Conservation (phyloP, 345 rosid species). For the Trapa bicornis region DNA sequence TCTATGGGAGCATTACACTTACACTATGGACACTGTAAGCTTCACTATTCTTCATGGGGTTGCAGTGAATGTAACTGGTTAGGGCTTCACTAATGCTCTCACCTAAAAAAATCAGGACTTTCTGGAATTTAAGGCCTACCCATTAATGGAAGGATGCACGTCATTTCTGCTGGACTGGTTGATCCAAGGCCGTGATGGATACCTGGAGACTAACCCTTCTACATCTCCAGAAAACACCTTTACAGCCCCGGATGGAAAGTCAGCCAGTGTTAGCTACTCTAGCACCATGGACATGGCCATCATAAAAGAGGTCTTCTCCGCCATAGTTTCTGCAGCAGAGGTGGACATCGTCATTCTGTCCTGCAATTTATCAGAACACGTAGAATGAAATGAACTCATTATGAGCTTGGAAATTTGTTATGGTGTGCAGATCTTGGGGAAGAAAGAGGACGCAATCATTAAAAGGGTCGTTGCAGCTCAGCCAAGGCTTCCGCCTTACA, state of each 20-base stretch:
- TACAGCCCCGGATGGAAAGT: slow-evolving; percentile 61
- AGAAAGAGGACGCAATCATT: slow-evolving; percentile 39
- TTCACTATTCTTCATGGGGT: slow-evolving; percentile 2
- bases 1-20: slow-evolving; percentile 86
- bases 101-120: slow-evolving; percentile 42
- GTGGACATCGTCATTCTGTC: slow-evolving; percentile 18
- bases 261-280: slow-evolving; percentile 85
- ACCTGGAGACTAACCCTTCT: slow-evolving; percentile 83
- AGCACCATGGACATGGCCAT: slow-evolving; percentile 93
- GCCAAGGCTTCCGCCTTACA: slow-evolving; percentile 60
- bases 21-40: slow-evolving; percentile 73
- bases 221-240: slow-evolving; percentile 93
- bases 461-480: slow-evolving; percentile 47
- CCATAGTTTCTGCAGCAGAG: slow-evolving; percentile 68
- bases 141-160: slow-evolving; percentile 84
- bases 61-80: background rate
- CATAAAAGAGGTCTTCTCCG: slow-evolving; percentile 64
- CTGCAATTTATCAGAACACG: no score
- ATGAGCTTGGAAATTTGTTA: background rate
- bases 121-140: slow-evolving; percentile 61
- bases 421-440: slow-evolving; percentile 54
- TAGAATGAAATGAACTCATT: no score
- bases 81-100: slow-evolving; percentile 6
- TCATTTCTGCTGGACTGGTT: slow-evolving; percentile 84
- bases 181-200: slow-evolving; percentile 65